Conservation (phyloP, 2,329 filamentous ascomycete genomes). For the Botrytis sinoallii region DNA sequence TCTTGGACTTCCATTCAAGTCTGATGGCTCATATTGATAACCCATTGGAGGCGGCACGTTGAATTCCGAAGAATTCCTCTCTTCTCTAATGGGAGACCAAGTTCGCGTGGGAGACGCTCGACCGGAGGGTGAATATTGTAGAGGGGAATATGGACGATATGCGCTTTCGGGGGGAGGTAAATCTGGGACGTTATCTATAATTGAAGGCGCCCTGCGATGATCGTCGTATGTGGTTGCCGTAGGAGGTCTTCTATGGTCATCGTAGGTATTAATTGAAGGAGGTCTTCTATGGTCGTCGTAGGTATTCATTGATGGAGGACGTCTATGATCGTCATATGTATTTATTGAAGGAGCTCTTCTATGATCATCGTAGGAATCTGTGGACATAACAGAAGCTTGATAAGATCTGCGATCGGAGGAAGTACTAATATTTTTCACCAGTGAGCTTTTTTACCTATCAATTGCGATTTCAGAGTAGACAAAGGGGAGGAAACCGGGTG, state of each 20-base stretch:
- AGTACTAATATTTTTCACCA: slow-evolving; percentile 30
- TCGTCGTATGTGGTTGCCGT: slow-evolving; percentile 39
- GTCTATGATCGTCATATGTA: slow-evolving; percentile 4
- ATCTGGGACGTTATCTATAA: slow-evolving; percentile 56
- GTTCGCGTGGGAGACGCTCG: slow-evolving; percentile 54
- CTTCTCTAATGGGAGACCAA: slow-evolving; percentile 53
- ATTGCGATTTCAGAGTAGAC: slow-evolving; percentile 23
- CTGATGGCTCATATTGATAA: slow-evolving; percentile 77
- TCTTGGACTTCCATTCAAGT: slow-evolving; percentile 84
- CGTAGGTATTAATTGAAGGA: background rate
- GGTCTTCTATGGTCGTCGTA: slow-evolving; percentile 6
- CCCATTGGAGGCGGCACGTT: slow-evolving; percentile 63
- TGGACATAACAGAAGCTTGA: slow-evolving; percentile 45
- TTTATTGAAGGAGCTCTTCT: slow-evolving; percentile 6
- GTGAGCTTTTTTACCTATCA: slow-evolving; percentile 33
- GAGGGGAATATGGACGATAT: slow-evolving; percentile 46
- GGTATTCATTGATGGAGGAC: background rate
- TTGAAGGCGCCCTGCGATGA: slow-evolving; percentile 43
- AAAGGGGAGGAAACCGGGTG: slow-evolving; percentile 40
- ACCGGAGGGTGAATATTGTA: slow-evolving; percentile 47
- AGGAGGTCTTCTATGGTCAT: slow-evolving; percentile 37
- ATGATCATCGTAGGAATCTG: slow-evolving; percentile 39
- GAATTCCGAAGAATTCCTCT: slow-evolving; percentile 54
- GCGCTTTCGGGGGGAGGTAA: slow-evolving; percentile 63
- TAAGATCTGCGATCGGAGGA: slow-evolving; percentile 44